These are phyloP conservation scores for Yarrowia galli DNA, from an alignment of 1,139 yeast species.

Conservation along the genomic window DNA sequence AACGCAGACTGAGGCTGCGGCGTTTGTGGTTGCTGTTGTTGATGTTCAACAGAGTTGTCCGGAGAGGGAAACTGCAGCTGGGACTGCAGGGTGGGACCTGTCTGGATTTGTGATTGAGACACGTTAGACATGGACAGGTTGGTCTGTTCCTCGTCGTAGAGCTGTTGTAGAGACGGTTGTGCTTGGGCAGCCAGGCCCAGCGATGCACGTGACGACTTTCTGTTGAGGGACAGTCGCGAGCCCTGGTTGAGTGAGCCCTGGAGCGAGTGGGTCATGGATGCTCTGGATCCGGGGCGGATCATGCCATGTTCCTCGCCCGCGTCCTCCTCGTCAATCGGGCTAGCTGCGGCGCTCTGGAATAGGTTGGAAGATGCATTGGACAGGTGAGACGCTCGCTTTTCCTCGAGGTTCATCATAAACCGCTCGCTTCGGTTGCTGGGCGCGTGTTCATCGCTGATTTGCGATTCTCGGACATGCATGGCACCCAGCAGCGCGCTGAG, in stretches of 20 bases:
- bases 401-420: conserved; percentile 17
- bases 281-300: conserved; percentile 17
- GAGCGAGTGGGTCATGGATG: conserved; percentile 28
- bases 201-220: conserved; percentile 28
- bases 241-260: conserved; percentile 11
- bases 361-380: conserved; percentile 35
- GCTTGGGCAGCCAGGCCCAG: conserved; percentile 16
- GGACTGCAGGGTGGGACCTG: conserved; percentile 23
- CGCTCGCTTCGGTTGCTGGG: conserved; percentile 37
- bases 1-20: conserved; percentile 1
- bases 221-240: not conserved
- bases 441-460: conserved; percentile 28
- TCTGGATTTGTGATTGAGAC: not conserved
- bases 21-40: conserved; percentile 4
- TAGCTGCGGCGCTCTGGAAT: conserved; percentile 13
- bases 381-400: conserved; percentile 32
- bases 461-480: conserved; percentile 45
- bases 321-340: conserved; percentile 19
- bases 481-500: conserved; percentile 49
- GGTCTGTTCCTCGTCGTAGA: conserved; percentile 30
- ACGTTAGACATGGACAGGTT: conserved; percentile 21
- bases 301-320: conserved; percentile 17
- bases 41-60: conserved; percentile 4
- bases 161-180: conserved; percentile 27
- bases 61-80: conserved; percentile 30